Evolutionary conservation across 257 asterid genomes (phyloP), one percentile per base, ranked within the genome.

Genomic region (Parsonsia alboflavescens): DNA sequence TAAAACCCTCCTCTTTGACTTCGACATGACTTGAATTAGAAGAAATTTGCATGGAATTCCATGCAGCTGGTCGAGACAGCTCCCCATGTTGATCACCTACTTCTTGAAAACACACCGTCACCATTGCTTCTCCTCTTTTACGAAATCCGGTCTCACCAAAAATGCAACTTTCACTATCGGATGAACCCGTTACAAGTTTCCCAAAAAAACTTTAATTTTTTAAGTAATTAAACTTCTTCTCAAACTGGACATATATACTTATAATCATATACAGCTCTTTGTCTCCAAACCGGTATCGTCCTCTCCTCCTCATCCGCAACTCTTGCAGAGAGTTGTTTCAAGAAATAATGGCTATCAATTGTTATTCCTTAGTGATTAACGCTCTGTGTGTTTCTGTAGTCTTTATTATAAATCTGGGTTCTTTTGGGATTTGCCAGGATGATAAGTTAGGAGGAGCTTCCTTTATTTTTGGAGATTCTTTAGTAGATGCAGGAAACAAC

Each of bases 401-500:
- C 21, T 50, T 80, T 33, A 33, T 33, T 33, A 33, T 33, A 48
- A 78, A 70, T 58, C 59, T 72, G 46, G 45, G 66, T 57, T 39
- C 70, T 26, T 76, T 75, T 21, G 89, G 78, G 50, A 22, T 39
- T 50, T 77, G 87, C 44, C 85, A 78, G 49, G 88, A 88, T 28
- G 81, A 76, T 21, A 88, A 86, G 69, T 73, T 85, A 76, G 71
- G 70, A 21, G 97, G 97, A 53, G 96, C 93, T 10, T 92, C 97
- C 0, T 92, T 67, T 78, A 89, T 92, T 5, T 92, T 92, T 58
- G 96, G 97, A 61, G 97, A 92, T 78, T 92, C 97, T 9, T 80
- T 92, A 76, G 97, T 92, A n/a, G 97, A 92, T 79, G 97, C 99
- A 0, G 98, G 98, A 22, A 94, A 94, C 59, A 94, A 94, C 69